Evolutionary conservation across 345 rosid genomes (phyloP), one percentile per base, ranked within the genome.

Genomic region (Camelina laxa): DNA sequence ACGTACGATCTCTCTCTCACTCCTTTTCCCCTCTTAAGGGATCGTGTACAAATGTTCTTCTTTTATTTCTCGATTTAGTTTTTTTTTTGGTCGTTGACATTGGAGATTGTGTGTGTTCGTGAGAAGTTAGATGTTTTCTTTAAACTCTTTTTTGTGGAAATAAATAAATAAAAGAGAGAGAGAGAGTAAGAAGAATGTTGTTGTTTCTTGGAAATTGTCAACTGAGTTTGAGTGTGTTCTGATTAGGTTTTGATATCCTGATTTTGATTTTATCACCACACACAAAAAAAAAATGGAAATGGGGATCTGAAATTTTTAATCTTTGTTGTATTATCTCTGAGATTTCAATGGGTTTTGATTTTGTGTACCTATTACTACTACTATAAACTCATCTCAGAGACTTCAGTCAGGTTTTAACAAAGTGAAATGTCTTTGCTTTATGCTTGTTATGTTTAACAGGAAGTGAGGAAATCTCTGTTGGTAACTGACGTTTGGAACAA

Each of bases 401-500:
- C 15, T 38, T 24, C 60, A 48, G 20, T 14, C 61, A 67, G 73
- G 51, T 67, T 45, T 19, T 9, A 41, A 50, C n/a, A n/a, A 75
- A 21, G 42, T 57, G 72, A 48, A 65, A 24, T 27, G 53, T 2
- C 2, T 35, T 57, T 65, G 33, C 1, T n/a, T 31, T 63, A 24
- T 64, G 45, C 10, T 63, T 73, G 35, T 64, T 76, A 49, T 27
- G 4, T 27, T 27, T 27, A 27, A 27, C 92, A 95, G 99, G 85
- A 87, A 65, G 89, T 89, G 79, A 93, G 91, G 69, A 90, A 78
- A 61, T 89, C 81, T 66, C 80, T 92, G 67, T 74, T 87, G 87
- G 88, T 80, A 33, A 79, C 99, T 3, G 97, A 95, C 73, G 93
- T 92, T 33, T 93, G 87, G 55, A 84, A 85, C 3, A 95, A 95